phyloP scores from a whole-genome alignment of 2,329 filamentous ascomycete species.

The Botrytis cinerea region DNA sequence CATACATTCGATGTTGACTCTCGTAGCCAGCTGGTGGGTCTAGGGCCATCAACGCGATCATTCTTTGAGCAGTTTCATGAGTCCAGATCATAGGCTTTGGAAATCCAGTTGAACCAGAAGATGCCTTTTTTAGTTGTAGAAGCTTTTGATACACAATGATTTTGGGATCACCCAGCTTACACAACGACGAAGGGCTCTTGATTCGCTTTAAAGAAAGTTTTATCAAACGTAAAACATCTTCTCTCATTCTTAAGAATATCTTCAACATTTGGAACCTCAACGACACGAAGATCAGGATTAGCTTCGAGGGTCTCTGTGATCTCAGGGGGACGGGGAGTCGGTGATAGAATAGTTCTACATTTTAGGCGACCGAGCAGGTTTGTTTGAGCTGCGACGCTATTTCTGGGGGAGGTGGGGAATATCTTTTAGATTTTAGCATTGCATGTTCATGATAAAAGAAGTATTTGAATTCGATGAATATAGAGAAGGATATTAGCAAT shows the following conservation, averaged over 20 bases:
- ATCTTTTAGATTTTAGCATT: background rate
- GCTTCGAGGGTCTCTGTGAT: background rate
- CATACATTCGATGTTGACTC: constrained; percentile 1
- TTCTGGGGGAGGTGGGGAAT: background rate
- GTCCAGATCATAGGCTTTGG: constrained; percentile 5
- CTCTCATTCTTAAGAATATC: background rate
- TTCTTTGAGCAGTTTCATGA: background rate
- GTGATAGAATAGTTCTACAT: background rate
- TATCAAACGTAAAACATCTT: background rate
- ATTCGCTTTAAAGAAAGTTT: background rate
- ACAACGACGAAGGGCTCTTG: background rate
- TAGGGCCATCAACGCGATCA: background rate
- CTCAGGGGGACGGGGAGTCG: background rate
- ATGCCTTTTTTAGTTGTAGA: background rate
- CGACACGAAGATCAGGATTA: background rate
- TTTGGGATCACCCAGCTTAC: background rate
- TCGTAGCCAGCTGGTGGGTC: background rate
- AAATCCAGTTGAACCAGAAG: background rate
- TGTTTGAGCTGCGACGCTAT: background rate
- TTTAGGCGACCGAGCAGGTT: background rate
- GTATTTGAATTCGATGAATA: background rate
- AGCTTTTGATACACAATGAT: background rate
- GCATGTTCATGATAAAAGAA: background rate
- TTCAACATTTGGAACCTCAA: background rate
- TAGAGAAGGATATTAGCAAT: background rate